These are phyloP conservation scores for Tuber aestivum DNA, from an alignment of 495 filamentous ascomycete genomes.

Conservation along the genomic window DNA sequence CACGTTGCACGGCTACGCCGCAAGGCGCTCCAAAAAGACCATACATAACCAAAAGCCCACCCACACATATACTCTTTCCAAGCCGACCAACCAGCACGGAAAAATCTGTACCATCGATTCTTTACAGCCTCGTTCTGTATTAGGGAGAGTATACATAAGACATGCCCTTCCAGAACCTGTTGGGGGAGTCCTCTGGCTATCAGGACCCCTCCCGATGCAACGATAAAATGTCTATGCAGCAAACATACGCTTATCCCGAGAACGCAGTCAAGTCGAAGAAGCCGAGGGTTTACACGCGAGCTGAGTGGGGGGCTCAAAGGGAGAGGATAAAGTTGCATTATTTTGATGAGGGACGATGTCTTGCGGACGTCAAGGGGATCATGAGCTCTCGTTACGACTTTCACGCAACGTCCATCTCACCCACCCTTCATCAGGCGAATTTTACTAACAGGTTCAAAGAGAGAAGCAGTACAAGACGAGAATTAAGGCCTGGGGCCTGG, in stretches of 20 bases:
- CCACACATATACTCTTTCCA: not conserved
- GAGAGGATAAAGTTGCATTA: not conserved
- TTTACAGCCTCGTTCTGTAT: not conserved
- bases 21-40: slow-evolving; percentile 3
- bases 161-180: not conserved
- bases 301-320: not conserved
- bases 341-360: not conserved
- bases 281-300: not conserved
- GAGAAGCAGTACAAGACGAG: slow-evolving; percentile 4
- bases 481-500: not conserved
- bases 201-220: not conserved
- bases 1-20: not conserved
- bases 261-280: not conserved
- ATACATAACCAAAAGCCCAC: not conserved
- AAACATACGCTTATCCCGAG: not conserved
- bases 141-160: not conserved
- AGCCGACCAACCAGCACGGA: not conserved
- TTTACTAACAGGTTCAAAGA: slow-evolving; percentile 3
- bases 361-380: not conserved
- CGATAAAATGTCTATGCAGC: not conserved
- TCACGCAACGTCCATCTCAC: slow-evolving; percentile 3
- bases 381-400: not conserved
- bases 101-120: not conserved
- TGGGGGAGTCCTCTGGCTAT: not conserved
- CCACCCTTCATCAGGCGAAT: not conserved